phyloP scores from a whole-genome alignment of 208 protist genomes.

The Trypanosoma boissoni region DNA sequence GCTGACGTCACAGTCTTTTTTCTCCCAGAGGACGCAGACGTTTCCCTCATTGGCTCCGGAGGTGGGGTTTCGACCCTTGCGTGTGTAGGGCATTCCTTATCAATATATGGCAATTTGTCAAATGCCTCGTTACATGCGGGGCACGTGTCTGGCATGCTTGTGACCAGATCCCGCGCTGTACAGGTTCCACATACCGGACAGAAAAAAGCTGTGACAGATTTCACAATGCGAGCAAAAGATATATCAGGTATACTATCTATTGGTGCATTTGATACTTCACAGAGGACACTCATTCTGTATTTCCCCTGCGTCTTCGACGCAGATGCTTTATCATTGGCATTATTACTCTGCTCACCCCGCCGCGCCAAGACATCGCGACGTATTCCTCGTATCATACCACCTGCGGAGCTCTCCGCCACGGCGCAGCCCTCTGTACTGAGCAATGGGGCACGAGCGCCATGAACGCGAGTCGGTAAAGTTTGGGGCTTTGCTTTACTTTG shows the following conservation, averaged over 20 bases:
- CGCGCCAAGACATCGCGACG: constrained; percentile 2
- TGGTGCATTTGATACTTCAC: background rate
- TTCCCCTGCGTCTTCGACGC: too few relatives aligned
- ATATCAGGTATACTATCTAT: background rate
- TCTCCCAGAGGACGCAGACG: too few relatives aligned
- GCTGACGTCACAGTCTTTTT: too few relatives aligned
- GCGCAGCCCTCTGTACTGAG: constrained; percentile 21
- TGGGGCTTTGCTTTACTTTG: background rate
- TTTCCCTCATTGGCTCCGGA: background rate
- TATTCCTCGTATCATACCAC: constrained; percentile 17
- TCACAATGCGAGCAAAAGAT: constrained; percentile 7
- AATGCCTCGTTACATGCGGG: constrained; percentile 12
- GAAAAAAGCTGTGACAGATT: constrained; percentile 17
- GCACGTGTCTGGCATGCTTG: constrained; percentile 16
- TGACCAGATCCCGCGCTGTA: constrained; percentile 16
- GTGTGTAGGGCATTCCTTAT: background rate
- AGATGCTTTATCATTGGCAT: background rate
- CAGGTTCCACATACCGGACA: constrained; percentile 17
- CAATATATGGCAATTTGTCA: constrained; percentile 1
- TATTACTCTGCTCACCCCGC: background rate
- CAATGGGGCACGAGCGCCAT: background rate
- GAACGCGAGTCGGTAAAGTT: background rate
- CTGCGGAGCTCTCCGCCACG: constrained; percentile 21
- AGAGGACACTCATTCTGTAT: background rate
- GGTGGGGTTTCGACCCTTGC: background rate